Conservation (phyloP, 1,284 basidiomycete genomes). For the Cutaneotrichosporon curvatum region DNA sequence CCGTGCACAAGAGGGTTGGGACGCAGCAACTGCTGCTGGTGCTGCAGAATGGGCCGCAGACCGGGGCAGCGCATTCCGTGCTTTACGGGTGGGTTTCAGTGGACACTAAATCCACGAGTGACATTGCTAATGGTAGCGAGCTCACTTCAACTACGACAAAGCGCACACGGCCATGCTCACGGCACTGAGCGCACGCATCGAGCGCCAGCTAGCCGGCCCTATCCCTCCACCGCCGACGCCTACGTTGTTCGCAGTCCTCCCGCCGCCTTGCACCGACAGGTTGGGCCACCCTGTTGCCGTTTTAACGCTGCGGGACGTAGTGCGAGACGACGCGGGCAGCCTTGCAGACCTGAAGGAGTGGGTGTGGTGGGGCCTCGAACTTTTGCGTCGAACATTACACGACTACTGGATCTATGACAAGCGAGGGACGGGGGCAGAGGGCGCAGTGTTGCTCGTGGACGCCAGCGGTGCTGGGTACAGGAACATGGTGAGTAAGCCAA, state of each 20-base stretch:
- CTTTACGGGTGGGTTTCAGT: slow-evolving; percentile 27
- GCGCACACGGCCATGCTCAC: slow-evolving; percentile 25
- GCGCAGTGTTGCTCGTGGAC: slow-evolving; percentile 40
- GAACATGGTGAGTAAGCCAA: slow-evolving; percentile 40
- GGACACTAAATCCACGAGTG: background rate
- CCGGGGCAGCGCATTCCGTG: slow-evolving; percentile 32
- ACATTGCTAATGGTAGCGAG: slow-evolving; percentile 18
- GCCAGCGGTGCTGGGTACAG: slow-evolving; percentile 40
- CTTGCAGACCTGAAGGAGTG: slow-evolving; percentile 39
- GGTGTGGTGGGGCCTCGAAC: slow-evolving; percentile 42
- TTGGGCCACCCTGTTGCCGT: slow-evolving; percentile 38
- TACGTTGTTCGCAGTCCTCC: slow-evolving; percentile 35
- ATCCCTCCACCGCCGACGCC: slow-evolving; percentile 25
- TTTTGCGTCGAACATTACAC: slow-evolving; percentile 27
- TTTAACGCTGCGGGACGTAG: slow-evolving; percentile 31
- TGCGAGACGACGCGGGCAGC: slow-evolving; percentile 29
- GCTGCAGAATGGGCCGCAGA: slow-evolving; percentile 38
- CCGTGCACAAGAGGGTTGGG: slow-evolving; percentile 36
- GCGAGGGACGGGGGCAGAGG: slow-evolving; percentile 28
- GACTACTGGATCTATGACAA: slow-evolving; percentile 33
- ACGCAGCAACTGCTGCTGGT: slow-evolving; percentile 25
- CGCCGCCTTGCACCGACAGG: slow-evolving; percentile 29
- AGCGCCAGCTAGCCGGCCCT: slow-evolving; percentile 21
- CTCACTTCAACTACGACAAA: slow-evolving; percentile 30
- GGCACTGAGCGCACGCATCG: slow-evolving; percentile 20